Percentiles rank a stretch among this genome's conserved stretches.
phyloP scores from a whole-genome alignment of 805 yeast species.

The Hanseniaspora valbyensis region DNA sequence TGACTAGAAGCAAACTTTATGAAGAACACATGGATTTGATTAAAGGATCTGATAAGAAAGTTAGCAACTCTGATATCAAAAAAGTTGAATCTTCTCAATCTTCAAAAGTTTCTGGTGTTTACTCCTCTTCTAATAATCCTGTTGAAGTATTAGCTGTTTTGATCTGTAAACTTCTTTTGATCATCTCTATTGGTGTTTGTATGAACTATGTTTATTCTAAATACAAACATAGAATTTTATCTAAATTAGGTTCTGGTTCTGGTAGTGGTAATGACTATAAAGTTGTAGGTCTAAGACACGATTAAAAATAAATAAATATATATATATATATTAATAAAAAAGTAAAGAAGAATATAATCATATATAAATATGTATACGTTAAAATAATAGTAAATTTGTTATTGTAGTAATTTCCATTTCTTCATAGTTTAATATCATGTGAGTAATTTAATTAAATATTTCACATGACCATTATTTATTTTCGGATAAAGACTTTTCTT shows the following conservation, averaged over 20 bases:
- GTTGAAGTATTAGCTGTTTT: constrained; percentile 10
- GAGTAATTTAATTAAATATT: too few species aligned
- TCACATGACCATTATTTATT: too few species aligned
- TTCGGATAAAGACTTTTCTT: too few species aligned
- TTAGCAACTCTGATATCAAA: background rate
- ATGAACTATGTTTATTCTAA: constrained; percentile 4
- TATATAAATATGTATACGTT: too few species aligned
- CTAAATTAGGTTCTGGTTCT: constrained; percentile 19
- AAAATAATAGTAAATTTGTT: too few species aligned
- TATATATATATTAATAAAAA: too few species aligned
- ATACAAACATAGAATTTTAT: constrained; percentile 12
- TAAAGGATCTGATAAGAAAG: background rate
- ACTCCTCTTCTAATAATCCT: background rate
- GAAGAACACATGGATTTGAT: constrained; percentile 10
- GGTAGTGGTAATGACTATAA: constrained; percentile 19
- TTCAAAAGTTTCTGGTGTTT: background rate
- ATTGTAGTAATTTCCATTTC: too few species aligned
- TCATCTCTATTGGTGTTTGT: background rate
- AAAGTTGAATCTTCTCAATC: background rate
- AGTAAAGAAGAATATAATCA: background rate
- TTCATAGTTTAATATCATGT: too few species aligned
- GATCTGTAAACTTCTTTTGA: background rate
- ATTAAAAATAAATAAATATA: constrained; percentile 15
- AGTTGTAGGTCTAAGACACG: constrained; percentile 25
- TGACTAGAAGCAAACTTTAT: background rate